Evolutionary conservation across 495 filamentous ascomycete genomes (phyloP).

Genomic region (Bryoglossum gracile): DNA sequence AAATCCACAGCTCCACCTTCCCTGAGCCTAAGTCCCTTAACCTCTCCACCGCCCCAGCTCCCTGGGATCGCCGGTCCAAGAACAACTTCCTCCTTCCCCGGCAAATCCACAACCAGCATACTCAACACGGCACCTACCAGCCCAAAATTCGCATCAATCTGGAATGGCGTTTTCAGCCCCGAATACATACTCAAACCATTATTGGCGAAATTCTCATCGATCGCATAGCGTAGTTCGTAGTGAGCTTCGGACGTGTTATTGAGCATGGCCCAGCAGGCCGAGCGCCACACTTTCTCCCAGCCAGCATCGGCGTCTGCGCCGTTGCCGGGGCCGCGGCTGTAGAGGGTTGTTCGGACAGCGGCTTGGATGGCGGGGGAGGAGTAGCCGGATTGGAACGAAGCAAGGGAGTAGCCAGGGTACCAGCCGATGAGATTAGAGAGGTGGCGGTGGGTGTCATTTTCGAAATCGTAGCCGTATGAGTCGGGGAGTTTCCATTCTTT

Average conservation of each 20-base stretch:
- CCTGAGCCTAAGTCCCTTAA: conserved; percentile 33
- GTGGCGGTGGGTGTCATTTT: conserved; percentile 43
- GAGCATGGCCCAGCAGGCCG: conserved; percentile 38
- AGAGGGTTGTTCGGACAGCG: conserved; percentile 37
- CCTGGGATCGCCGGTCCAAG: conserved; percentile 38
- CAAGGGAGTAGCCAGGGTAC: conserved; percentile 43
- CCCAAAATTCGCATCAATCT: conserved; percentile 52
- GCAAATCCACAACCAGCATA: conserved; percentile 38
- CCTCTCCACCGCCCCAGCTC: conserved; percentile 16
- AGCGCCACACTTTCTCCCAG: conserved; percentile 51
- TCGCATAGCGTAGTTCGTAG: conserved; percentile 31
- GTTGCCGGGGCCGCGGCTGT: conserved; percentile 33
- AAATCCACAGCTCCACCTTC: conserved; percentile 36
- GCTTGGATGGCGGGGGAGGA: conserved; percentile 30
- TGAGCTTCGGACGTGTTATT: conserved; percentile 41
- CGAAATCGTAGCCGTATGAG: conserved; percentile 29
- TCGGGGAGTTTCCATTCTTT: conserved; percentile 44
- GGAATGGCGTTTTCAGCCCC: conserved; percentile 34
- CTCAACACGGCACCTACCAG: conserved; percentile 36
- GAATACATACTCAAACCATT: conserved; percentile 43
- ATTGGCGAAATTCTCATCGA: conserved; percentile 34
- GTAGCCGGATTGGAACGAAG: conserved; percentile 21
- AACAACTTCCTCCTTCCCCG: conserved; percentile 24
- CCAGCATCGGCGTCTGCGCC: conserved; percentile 41
- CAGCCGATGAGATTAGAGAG: conserved; percentile 46